phyloP scores from a whole-genome alignment of 208 protist species.

The Acanthamoeba divionensis region DNA sequence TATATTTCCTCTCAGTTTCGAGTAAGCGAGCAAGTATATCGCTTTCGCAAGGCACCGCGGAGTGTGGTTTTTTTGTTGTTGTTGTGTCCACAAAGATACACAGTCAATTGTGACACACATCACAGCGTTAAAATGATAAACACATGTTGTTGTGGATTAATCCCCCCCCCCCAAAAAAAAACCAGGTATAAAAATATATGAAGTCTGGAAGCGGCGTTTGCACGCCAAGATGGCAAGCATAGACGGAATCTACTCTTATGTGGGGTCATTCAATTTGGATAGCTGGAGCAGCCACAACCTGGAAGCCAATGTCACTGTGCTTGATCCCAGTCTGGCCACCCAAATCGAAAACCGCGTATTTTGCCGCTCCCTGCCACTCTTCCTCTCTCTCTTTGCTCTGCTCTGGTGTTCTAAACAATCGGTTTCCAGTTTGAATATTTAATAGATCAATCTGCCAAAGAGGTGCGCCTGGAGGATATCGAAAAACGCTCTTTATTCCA shows the following conservation, averaged over 20 bases:
- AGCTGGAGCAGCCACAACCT: conserved; percentile 55
- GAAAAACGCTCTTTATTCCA: not conserved
- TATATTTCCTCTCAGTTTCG: no score
- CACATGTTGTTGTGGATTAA: no score
- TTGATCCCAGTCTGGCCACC: not conserved
- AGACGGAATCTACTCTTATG: conserved; percentile 59
- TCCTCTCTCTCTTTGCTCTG: no score
- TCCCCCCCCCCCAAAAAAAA: no score
- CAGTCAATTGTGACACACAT: no score
- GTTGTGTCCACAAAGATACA: no score
- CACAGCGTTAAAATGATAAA: no score
- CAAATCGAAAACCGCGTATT: conserved; percentile 31
- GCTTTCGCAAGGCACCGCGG: no score
- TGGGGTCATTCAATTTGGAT: conserved; percentile 61
- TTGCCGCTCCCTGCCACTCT: not conserved
- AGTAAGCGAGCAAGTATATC: no score
- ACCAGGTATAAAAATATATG: conserved; percentile 58
- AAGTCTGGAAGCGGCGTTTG: conserved; percentile 39
- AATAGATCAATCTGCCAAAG: conserved; percentile 18
- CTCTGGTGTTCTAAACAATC: not conserved
- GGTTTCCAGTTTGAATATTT: conserved; percentile 13
- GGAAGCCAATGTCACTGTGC: conserved; percentile 52
- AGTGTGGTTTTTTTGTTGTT: no score
- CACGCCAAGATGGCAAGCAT: conserved; percentile 63
- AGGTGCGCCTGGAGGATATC: conserved; percentile 20